phyloP scores from a whole-genome alignment of 176 grass and related monocot genomes.

The Pontederia paniculata region DNA sequence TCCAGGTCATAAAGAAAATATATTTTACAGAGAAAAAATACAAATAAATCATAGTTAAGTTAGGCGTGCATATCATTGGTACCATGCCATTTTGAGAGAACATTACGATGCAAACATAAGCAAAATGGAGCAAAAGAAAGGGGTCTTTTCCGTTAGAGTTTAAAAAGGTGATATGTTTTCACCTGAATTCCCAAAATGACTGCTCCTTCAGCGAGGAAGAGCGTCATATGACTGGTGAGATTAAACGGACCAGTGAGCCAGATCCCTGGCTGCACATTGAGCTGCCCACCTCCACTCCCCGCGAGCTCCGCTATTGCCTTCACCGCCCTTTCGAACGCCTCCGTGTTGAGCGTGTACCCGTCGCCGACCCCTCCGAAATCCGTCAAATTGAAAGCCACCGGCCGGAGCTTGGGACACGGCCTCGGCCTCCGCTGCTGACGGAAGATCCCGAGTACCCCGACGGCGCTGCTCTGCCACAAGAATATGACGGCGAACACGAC shows the following conservation, averaged over 20 bases:
- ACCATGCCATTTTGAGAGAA: not conserved
- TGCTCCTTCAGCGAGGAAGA: conserved; percentile 14
- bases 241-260: conserved; percentile 19
- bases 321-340: conserved; percentile 26
- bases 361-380: conserved; percentile 77
- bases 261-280: conserved; percentile 12
- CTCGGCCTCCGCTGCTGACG: not conserved
- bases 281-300: conserved; percentile 6
- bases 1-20: not conserved
- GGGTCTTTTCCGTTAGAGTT: too few species aligned
- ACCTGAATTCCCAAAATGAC: conserved; percentile 18
- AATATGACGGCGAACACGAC: not conserved
- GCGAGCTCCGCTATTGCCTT: conserved; percentile 4
- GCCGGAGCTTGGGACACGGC: not conserved
- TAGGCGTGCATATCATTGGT: not conserved
- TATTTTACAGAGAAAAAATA: too few species aligned
- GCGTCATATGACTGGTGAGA: conserved; percentile 20
- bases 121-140: too few species aligned
- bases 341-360: conserved; percentile 55
- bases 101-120: too few species aligned
- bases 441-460: not conserved
- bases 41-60: not conserved
- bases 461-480: not conserved
- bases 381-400: conserved; percentile 43
- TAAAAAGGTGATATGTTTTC: not conserved